Base-by-base conservation (phyloP, 768 basidiomycete genomes). In the Boletus rubescentipes region DNA sequence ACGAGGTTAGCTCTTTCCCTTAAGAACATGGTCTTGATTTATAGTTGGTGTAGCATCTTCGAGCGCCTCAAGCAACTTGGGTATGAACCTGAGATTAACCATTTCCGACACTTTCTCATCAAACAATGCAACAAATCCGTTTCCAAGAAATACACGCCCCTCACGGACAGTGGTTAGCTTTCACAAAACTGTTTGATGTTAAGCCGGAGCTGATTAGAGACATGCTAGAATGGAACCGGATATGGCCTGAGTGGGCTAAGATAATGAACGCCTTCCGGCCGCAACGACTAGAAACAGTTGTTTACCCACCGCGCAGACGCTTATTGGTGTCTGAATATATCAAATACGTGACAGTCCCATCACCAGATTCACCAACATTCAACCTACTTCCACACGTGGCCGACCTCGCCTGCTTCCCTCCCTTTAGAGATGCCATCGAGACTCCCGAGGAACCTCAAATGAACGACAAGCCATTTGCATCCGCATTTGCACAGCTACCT, bases 371-470 rank as follows among this genome's bases (percentile, higher is more conserved):
- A 12, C 56, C 34, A 10, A 31, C 21, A 9, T 36, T 47, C 18
- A 50, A 47, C 20, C 36, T 62, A 16, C 53, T 62, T 9, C 63
- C 63, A n/a, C 60, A 62, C 26, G 49, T 53, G 20, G 52, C 20
- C 12, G 57, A 64, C 32, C 29, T 62, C 31, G 15, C 40, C n/a
- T 43, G 46, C 2, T 47, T 62, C 20, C 39, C 64, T 35, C 41
- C 39, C 4, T 65, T 64, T 23, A 47, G n/a, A 31, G 46, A 51
- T 14, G 29, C 53, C 12, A 54, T 65, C 40, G 46, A 30, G 16
- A 20, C 42, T 6, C 49, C 51, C 1, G 54, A 55, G 12, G 53
- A 20, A 15, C 4, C 39, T 20, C 18, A 6, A 12, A 6, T 18
- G 12, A n/a, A 50, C 1, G 37, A 52, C 29, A 26, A 42, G 8